These are phyloP conservation scores for Cynara cardunculus DNA, from an alignment of 129 eudicot genomes.

Conservation along the genomic window DNA sequence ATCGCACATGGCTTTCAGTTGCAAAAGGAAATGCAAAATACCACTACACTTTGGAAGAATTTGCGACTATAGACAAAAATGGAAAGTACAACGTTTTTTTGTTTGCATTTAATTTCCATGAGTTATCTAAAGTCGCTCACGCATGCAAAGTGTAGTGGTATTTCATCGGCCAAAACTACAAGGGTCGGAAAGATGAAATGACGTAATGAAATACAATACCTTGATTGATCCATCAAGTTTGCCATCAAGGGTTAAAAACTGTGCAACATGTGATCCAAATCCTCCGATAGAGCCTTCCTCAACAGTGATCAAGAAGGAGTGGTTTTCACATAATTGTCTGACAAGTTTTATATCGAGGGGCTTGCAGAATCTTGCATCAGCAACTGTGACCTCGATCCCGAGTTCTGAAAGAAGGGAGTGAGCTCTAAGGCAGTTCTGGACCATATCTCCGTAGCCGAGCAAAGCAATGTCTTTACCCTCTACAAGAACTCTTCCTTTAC, in stretches of 20 bases:
- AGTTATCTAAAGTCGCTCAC: background rate
- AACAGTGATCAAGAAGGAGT: slow-evolving; percentile 71
- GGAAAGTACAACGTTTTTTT: background rate
- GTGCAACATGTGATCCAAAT: slow-evolving; percentile 94
- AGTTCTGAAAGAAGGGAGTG: slow-evolving; percentile 75
- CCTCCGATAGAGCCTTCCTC: slow-evolving; percentile 97
- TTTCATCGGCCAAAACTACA: background rate
- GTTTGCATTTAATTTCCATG: background rate
- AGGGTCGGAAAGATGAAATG: background rate
- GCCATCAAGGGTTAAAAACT: slow-evolving; percentile 84
- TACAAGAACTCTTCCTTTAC: slow-evolving; percentile 64
- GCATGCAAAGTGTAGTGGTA: background rate
- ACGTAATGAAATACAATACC: slow-evolving; percentile 30
- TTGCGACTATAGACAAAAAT: too few species aligned
- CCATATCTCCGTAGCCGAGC: slow-evolving; percentile 91
- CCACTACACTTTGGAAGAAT: too few species aligned
- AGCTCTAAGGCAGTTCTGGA: slow-evolving; percentile 85
- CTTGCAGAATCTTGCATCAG: slow-evolving; percentile 96
- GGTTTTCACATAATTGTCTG: slow-evolving; percentile 69
- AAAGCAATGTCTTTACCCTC: slow-evolving; percentile 87
- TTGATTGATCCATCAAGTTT: slow-evolving; percentile 83
- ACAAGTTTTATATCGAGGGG: slow-evolving; percentile 86
- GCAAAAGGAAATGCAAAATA: background rate
- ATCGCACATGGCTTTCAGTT: background rate
- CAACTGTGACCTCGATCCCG: slow-evolving; percentile 87